Evolutionary conservation across 192 early-diverging fungal genomes (phyloP).

Genomic region (Funneliformis geosporum): DNA sequence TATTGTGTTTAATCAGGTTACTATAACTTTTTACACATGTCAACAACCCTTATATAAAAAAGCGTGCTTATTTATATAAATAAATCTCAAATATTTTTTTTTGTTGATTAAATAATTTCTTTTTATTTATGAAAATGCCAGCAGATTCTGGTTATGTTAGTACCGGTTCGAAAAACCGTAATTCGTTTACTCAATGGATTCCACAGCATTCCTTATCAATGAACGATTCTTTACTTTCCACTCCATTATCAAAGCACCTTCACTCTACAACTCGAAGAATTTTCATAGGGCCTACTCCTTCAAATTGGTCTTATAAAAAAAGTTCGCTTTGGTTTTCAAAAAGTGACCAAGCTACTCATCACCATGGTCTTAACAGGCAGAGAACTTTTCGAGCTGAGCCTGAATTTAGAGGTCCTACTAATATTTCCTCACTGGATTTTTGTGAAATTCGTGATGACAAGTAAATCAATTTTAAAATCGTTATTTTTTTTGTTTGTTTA

Average conservation of each 20-base stretch:
- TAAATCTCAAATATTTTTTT: background rate
- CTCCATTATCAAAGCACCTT: background rate
- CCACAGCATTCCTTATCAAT: background rate
- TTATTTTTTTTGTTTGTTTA: background rate
- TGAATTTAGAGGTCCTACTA: background rate
- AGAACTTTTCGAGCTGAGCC: background rate
- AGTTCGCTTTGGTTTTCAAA: slow-evolving; percentile 7
- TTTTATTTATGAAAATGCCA: background rate
- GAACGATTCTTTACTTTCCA: background rate
- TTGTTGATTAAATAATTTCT: too few relatives aligned
- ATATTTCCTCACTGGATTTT: slow-evolving; percentile 16
- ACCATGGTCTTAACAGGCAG: background rate
- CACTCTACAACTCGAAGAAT: slow-evolving; percentile 15
- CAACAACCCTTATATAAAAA: too few relatives aligned
- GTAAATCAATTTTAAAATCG: background rate
- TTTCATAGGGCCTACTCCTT: slow-evolving; percentile 19
- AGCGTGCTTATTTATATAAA: too few relatives aligned
- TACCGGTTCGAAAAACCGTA: background rate
- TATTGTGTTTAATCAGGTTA: too few relatives aligned
- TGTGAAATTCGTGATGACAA: background rate
- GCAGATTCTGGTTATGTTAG: background rate
- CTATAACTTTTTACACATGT: too few relatives aligned
- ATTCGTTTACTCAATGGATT: background rate
- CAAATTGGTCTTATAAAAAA: slow-evolving; percentile 27
- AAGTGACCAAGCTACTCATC: background rate